Conservation (phyloP, 192 early-diverging fungal species). For the Coemansia sp. region DNA sequence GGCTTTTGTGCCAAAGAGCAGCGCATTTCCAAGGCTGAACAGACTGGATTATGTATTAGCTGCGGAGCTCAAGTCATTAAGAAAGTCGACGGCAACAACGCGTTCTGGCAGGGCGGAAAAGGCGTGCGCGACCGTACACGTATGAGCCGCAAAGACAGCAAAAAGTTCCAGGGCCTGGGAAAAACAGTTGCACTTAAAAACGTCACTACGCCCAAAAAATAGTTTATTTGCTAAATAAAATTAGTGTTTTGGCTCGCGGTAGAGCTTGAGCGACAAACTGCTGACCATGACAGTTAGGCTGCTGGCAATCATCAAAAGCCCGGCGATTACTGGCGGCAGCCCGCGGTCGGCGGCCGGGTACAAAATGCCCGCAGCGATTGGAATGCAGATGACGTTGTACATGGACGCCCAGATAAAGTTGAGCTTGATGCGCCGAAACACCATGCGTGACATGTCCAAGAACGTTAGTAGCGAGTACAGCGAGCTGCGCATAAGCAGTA, state of each 20-base stretch:
- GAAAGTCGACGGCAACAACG: slow-evolving; percentile 54
- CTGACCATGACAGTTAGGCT: slow-evolving; percentile 82
- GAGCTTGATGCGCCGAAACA: slow-evolving; percentile 74
- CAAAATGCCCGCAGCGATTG: slow-evolving; percentile 85
- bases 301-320: slow-evolving; percentile 86
- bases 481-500: slow-evolving; percentile 77
- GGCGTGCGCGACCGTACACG: slow-evolving; percentile 69
- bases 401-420: slow-evolving; percentile 90
- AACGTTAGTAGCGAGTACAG: slow-evolving; percentile 77
- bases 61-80: slow-evolving; percentile 70
- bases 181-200: slow-evolving; percentile 60
- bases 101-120: slow-evolving; percentile 91
- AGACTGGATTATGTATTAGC: slow-evolving; percentile 48
- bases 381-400: slow-evolving; percentile 86
- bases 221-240: not conserved
- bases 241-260: slow-evolving; percentile 44
- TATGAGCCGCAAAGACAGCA: slow-evolving; percentile 77
- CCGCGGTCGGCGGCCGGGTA: slow-evolving; percentile 61
- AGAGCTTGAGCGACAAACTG: slow-evolving; percentile 70
- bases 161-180: slow-evolving; percentile 61
- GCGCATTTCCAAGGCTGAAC: slow-evolving; percentile 50
- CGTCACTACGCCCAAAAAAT: slow-evolving; percentile 32
- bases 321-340: slow-evolving; percentile 78
- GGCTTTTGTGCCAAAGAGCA: slow-evolving; percentile 84
- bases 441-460: slow-evolving; percentile 70